Base-by-base conservation (phyloP, 345 rosid genomes). In the Balakata baccata region DNA sequence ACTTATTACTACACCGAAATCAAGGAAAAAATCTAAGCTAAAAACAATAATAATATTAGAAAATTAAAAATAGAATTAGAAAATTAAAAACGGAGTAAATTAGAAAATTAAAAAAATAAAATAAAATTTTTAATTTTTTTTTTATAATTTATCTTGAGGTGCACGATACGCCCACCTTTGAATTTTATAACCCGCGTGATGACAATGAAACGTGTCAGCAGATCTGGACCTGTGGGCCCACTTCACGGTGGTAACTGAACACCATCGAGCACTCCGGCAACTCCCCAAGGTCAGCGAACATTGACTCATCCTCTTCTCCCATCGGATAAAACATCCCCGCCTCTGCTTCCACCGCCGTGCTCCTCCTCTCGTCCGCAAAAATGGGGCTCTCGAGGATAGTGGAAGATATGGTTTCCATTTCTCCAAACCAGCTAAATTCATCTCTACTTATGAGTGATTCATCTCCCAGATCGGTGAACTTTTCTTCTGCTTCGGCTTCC, bases 251-350 rank as follows among this genome's bases (percentile, higher is more conserved):
- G 62, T 68, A 41, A 74, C 92, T 77, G 69, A 95, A 89, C 66
- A 93, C 98, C 76, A 85, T 60, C 56, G 97, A 86, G 59, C 90
- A 96, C 88, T 96, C 99, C 79, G 99, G 99, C 81, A 96, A 81
- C 89, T 95, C 99, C 4, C 86, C 99, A 12, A 96, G 98, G 83
- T 93, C 99, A 59, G 98, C 98, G 79, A 91, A 93, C 78, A 96
- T 70, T 43, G 91, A 91, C 85, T 96, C 99, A 70, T 96, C 99
- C 79, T 93, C 83, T 64, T 73, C 80, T 51, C 76, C 58, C 79
- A 77, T 73, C 11, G 80, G 80, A 2, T 53, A 75, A 73, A 83
- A 85, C 87, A 90, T 69, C 11, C 85, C 85, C 75, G 71, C 29
- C 23, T 41, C 71, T 18, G 84, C 38, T 77, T 90, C 88, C 0